Conservation (phyloP, 2,329 filamentous ascomycete genomes). For the Aureobasidium sp. region DNA sequence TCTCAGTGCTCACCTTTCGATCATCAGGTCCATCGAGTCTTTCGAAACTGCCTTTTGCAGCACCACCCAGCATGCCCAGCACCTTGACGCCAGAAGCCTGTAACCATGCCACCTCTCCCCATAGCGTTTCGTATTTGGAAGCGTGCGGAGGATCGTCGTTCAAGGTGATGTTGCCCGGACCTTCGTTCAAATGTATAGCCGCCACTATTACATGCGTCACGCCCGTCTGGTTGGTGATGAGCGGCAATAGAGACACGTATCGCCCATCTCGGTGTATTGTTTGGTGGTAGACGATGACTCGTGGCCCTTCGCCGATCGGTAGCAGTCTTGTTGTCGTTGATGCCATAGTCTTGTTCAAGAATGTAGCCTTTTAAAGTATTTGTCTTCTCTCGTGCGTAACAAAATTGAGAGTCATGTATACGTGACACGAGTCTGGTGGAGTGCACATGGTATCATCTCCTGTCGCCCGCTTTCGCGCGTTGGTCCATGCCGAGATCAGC, state of each 20-base stretch:
- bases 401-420: constrained; percentile 1
- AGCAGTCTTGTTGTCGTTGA: not conserved
- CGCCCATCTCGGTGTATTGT: constrained; percentile 51
- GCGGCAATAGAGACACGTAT: constrained; percentile 56
- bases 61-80: constrained; percentile 81
- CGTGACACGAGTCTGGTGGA: not conserved
- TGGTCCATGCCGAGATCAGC: constrained; percentile 3
- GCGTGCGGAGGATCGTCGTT: constrained; percentile 72
- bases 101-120: constrained; percentile 67
- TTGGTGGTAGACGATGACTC: constrained; percentile 56
- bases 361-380: not conserved
- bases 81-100: constrained; percentile 71
- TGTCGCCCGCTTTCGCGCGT: constrained; percentile 2
- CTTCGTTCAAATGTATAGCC: constrained; percentile 73
- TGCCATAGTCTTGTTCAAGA: not conserved
- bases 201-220: constrained; percentile 80
- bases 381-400: constrained; percentile 6
- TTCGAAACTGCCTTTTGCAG: constrained; percentile 66
- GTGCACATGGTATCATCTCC: not conserved
- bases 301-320: constrained; percentile 28
- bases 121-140: constrained; percentile 61
- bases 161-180: constrained; percentile 61
- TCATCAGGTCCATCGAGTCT: constrained; percentile 53
- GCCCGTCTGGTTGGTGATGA: constrained; percentile 52
- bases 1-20: constrained; percentile 21